These are phyloP conservation scores for Rhodosporidiobolus odoratus DNA, from an alignment of 768 basidiomycete species.

Conservation along the genomic window DNA sequence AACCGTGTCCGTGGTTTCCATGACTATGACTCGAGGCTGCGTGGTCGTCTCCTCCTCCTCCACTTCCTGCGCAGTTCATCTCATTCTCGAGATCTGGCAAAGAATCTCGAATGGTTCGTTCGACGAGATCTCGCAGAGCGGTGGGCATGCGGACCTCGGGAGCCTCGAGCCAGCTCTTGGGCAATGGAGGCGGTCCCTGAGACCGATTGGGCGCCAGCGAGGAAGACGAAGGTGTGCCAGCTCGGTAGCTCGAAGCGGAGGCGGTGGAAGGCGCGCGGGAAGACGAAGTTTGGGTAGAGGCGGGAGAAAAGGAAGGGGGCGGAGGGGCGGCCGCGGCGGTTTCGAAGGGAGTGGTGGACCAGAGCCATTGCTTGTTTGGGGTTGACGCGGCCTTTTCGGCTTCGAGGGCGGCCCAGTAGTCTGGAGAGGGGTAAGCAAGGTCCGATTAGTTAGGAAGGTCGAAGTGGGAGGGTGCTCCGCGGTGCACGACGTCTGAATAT, in stretches of 20 bases:
- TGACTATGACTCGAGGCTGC: too few relatives aligned
- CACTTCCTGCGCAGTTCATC: conserved; percentile 50
- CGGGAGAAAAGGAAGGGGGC: conserved; percentile 1
- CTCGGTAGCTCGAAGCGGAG: conserved; percentile 1
- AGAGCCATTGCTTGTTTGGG: conserved; percentile 39
- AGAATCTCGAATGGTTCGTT: conserved; percentile 73
- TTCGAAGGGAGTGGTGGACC: conserved; percentile 35
- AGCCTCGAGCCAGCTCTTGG: conserved; percentile 45
- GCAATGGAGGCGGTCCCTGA: conserved; percentile 1
- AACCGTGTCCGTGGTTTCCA: background rate
- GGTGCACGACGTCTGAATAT: too few relatives aligned
- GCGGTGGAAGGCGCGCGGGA: background rate
- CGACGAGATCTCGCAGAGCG: conserved; percentile 68
- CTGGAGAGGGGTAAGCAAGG: too few relatives aligned
- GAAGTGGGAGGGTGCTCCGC: too few relatives aligned
- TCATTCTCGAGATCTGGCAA: conserved; percentile 46
- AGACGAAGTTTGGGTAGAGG: conserved; percentile 19
- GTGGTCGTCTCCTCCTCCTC: conserved; percentile 45
- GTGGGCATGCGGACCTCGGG: conserved; percentile 78
- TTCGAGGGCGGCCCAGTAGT: conserved; percentile 38
- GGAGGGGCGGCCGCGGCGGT: conserved; percentile 36
- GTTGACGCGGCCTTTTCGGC: conserved; percentile 27
- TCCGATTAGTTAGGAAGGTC: background rate
- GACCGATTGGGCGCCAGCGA: background rate
- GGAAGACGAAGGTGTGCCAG: conserved; percentile 1